A percentile compares a stretch with the other conserved stretches of the same genome.
Evolutionary conservation across 1,284 basidiomycete species (phyloP).

Genomic region (Cystobasidiaceae sp.): DNA sequence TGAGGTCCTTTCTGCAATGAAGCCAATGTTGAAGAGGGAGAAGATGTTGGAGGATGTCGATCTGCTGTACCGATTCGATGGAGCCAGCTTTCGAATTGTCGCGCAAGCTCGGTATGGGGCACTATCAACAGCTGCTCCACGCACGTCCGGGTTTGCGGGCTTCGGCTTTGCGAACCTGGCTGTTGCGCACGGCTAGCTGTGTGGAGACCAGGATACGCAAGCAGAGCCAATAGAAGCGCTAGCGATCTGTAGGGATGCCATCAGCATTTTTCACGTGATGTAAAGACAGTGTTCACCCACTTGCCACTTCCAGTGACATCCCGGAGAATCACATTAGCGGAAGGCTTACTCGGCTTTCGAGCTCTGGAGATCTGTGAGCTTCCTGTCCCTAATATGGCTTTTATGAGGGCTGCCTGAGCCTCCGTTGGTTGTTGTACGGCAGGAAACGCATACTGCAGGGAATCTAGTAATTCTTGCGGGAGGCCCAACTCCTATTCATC

Average conservation of each 20-base stretch:
- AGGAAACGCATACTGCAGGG: slow-evolving; percentile 16
- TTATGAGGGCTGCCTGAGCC: slow-evolving; percentile 14
- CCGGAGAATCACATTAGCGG: slow-evolving; percentile 13
- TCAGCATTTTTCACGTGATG: not conserved
- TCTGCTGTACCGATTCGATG: no score
- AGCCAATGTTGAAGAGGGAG: no score
- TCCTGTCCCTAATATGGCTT: not conserved
- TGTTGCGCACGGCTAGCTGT: no score
- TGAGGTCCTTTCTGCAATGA: no score
- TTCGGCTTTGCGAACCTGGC: slow-evolving; percentile 3
- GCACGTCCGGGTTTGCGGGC: not conserved
- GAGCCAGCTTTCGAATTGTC: slow-evolving; percentile 25
- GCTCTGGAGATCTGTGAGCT: not conserved
- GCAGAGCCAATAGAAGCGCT: slow-evolving; percentile 16
- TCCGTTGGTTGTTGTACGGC: slow-evolving; percentile 3
- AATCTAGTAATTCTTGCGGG: not conserved
- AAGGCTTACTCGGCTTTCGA: not conserved
- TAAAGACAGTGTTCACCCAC: not conserved
- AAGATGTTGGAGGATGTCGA: no score
- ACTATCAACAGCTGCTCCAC: slow-evolving; percentile 20
- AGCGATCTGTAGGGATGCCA: slow-evolving; percentile 6
- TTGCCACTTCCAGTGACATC: slow-evolving; percentile 28
- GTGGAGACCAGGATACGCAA: not conserved
- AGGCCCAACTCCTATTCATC: slow-evolving; percentile 15
- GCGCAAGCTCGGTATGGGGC: slow-evolving; percentile 25